Evolutionary conservation across 441 rosid species (phyloP), one percentile per base, ranked within the genome.

Genomic region (Gossypium laxum): DNA sequence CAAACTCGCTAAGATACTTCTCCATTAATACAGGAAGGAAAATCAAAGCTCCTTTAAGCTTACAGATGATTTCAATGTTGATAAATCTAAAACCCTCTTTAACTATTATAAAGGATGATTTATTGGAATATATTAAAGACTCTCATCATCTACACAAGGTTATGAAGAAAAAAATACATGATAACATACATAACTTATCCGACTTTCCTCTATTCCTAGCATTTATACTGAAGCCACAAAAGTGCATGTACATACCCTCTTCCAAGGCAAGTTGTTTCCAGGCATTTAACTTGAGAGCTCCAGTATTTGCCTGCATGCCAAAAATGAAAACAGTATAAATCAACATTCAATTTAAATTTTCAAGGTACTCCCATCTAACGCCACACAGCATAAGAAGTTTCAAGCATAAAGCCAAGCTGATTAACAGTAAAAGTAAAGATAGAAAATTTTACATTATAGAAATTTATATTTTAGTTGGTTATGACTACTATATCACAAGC

Each of bases 251-350:
- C 74, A 71, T 78, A 91, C 96, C 96, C 83, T 93, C 96, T 86
- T 93, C 97, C 21, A 78, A 55, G 72, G 95, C 95, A 70, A 91
- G 92, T 84, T 90, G 96, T 78, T 87, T 88, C 97, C 97, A 93
- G 47, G 89, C 90, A 77, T 88, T 88, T 78, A 91, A 80, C 87
- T 90, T 91, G 77, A 91, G 72, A 75, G 86, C 78, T 76, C 86
- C 85, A 74, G 92, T 85, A 80, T 90, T 88, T 14, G 87, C 91
- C 98, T 93, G 88, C 64, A 70, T 54, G 72, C 58, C 59, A 74
- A 55, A 55, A 60, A 78, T 2, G 12, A 67, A 71, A 24, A 67
- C 24, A 43, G 38, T 24, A 72, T 52, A 32, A 32, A n/a, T 7
- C 26, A 71, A 67, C 62, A 69, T 41, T 12, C 47, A 65, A 34